Base-by-base conservation (phyloP, 495 filamentous ascomycete genomes). In the Podospora australis region DNA sequence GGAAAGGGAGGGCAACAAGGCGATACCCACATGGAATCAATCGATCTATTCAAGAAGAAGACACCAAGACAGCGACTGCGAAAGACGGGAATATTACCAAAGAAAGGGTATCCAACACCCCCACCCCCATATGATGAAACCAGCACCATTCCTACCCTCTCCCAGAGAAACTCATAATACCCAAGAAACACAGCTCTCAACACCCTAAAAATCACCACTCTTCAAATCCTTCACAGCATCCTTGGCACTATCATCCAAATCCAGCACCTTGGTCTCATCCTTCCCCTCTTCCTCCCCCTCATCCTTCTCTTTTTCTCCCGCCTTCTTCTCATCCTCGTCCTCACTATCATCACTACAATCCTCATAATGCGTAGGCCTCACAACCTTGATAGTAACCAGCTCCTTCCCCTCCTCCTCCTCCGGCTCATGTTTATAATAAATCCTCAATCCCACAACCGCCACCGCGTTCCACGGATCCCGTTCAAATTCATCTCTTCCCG, bases 391-490 rank as follows among this genome's bases (percentile, higher is more conserved):
- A 54, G 58, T 66, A 1, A 71, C 65, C 16, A 67, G 54, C 48
- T 78, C 79, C 35, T 67, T 61, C 43, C 73, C 70, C 9, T 74
- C 70, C 21, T 73, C 6, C 2, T 62, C 73, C 35, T 72, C 70
- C 21, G 79, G 75, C 19, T 70, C 66, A 2, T 81, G 80, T 75
- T 64, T 62, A 48, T 70, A 81, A 62, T 88, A 92, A 1, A 95
- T 79, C 24, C 83, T 72, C 38, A 95, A 58, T 0, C 88, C 88
- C 0, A 92, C 78, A 2, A 90, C 86, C 35, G 80, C 87, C 0
- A 91, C 80, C 0, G 89, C 88, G 62, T 94, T 92, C 89, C 89
- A 95, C 1, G 87, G 84, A 40, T 90, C 79, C 8, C 55, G 62
- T 50, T 70, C 76, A 42, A 75, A 71, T 44, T 75, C 72, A 39